A percentile compares a stretch with the other conserved stretches of the same genome.
These are phyloP conservation scores for Cymbopogon flexuosus DNA, from an alignment of 202 grass and related monocot genomes.

Conservation along the genomic window DNA sequence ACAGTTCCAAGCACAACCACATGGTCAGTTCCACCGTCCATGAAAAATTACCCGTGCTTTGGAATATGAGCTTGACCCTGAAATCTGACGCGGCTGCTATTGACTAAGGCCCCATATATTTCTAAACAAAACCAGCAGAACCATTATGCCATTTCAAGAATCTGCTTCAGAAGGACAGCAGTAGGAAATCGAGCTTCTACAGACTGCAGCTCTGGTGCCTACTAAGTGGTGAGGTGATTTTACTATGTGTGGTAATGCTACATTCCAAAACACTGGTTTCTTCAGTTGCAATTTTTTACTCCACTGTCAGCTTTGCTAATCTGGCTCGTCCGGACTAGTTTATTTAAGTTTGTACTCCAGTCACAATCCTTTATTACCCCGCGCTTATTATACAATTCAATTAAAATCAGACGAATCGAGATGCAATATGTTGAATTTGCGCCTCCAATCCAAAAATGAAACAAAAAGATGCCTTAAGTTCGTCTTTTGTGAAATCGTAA, in stretches of 20 bases:
- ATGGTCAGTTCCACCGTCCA: constrained; percentile 13
- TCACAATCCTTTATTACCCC: too few species aligned
- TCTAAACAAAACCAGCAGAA: neutral
- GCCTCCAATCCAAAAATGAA: too few species aligned
- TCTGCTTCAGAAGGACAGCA: neutral
- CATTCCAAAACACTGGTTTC: too few species aligned
- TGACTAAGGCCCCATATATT: neutral
- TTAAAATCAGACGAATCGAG: neutral
- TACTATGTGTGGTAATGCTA: neutral
- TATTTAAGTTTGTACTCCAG: neutral
- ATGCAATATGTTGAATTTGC: too few species aligned
- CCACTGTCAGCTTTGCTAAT: neutral
- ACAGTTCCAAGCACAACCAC: neutral
- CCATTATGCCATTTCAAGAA: neutral
- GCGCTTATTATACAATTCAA: neutral
- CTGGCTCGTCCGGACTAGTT: neutral
- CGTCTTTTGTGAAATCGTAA: too few species aligned
- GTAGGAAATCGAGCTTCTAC: neutral
- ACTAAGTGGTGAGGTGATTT: neutral
- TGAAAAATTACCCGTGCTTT: constrained; percentile 7
- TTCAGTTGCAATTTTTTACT: constrained; percentile 14
- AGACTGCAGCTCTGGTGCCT: neutral
- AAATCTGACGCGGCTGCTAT: neutral
- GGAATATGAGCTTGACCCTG: constrained; percentile 30
- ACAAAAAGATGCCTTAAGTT: too few species aligned